Conservation (phyloP, 2,329 filamentous ascomycete genomes). For the Calonectria pauciramosa region DNA sequence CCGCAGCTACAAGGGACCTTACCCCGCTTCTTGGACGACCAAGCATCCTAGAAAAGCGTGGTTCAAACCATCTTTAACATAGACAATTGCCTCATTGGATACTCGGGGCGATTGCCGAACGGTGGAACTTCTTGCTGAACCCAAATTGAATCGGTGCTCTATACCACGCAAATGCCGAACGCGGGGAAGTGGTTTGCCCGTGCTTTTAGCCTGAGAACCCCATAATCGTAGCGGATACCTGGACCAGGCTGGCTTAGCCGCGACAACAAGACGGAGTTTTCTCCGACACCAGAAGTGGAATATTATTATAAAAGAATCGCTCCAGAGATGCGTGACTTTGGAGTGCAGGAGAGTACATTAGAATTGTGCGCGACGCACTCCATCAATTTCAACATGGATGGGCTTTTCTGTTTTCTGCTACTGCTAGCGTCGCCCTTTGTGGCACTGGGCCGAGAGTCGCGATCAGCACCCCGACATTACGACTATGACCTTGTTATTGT, state of each 20-base stretch:
- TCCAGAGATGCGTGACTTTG: not conserved
- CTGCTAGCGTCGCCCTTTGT: not conserved
- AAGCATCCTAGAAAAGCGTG: no score
- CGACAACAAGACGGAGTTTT: not conserved
- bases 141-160: no score
- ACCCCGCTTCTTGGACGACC: no score
- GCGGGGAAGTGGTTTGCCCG: not conserved
- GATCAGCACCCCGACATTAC: not conserved
- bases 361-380: not conserved
- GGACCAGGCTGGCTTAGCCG: not conserved
- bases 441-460: not conserved
- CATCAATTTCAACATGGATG: not conserved
- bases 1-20: no score
- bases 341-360: not conserved
- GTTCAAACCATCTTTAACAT: no score
- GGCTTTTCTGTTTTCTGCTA: not conserved
- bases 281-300: not conserved
- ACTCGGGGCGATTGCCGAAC: no score
- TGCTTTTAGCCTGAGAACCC: not conserved
- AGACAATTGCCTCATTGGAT: no score
- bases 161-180: no score
- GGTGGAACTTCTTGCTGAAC: no score
- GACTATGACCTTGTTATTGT: not conserved
- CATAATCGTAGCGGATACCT: not conserved
- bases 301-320: not conserved